These are phyloP conservation scores for Phaeosphaeriaceae sp. DNA, from an alignment of 2,329 filamentous ascomycete species.

Conservation along the genomic window DNA sequence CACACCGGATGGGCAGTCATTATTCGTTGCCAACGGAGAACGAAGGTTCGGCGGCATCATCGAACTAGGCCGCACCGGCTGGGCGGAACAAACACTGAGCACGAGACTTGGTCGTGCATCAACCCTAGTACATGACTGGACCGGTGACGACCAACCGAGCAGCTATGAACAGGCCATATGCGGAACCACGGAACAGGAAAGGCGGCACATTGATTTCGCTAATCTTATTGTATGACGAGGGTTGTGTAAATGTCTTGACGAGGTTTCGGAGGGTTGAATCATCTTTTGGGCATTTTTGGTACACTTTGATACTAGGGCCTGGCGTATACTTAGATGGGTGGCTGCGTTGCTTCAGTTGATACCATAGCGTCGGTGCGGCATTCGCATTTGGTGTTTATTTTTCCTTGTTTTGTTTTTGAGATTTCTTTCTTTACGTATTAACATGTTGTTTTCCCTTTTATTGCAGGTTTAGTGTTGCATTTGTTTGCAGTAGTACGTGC, in stretches of 20 bases:
- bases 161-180: slow-evolving; percentile 13
- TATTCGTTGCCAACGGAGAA: slow-evolving; percentile 74
- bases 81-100: slow-evolving; percentile 24
- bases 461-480: too few relatives aligned
- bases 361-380: slow-evolving; percentile 13
- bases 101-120: slow-evolving; percentile 11
- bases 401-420: too few relatives aligned
- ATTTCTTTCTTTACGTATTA: too few relatives aligned
- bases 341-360: slow-evolving; percentile 10
- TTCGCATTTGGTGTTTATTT: not conserved
- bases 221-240: slow-evolving; percentile 34
- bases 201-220: slow-evolving; percentile 34
- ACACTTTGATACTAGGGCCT: not conserved
- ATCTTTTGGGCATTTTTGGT: slow-evolving; percentile 8
- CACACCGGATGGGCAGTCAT: slow-evolving; percentile 68
- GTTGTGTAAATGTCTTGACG: slow-evolving; percentile 34
- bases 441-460: too few relatives aligned
- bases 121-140: slow-evolving; percentile 33
- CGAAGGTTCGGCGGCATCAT: slow-evolving; percentile 69
- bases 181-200: slow-evolving; percentile 21
- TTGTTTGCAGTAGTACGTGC: too few relatives aligned
- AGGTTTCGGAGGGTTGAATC: slow-evolving; percentile 3
- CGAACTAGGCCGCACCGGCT: slow-evolving; percentile 61
- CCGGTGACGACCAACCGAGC: slow-evolving; percentile 24
- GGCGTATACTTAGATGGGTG: slow-evolving; percentile 6